Conservation (phyloP, 176 grass and related monocot species). For the Oryza longistaminata region DNA sequence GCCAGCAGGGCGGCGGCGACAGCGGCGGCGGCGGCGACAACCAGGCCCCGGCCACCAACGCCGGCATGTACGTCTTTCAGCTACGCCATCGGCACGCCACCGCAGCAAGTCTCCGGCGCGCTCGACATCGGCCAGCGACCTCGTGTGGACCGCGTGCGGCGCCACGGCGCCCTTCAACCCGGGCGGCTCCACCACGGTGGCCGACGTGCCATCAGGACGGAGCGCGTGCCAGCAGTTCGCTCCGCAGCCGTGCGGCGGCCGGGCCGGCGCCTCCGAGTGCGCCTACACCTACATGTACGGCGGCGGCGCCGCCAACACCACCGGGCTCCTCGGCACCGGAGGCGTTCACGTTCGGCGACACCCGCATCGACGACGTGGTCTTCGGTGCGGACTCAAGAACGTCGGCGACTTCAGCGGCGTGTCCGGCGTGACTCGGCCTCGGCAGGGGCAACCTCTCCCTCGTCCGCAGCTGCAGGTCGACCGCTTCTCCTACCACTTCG, state of each 20-base stretch:
- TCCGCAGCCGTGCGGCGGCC: not conserved
- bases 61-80: slow-evolving; percentile 12
- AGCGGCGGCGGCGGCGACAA: not conserved
- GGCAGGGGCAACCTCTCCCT: not conserved
- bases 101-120: not conserved
- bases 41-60: slow-evolving; percentile 10
- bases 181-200: not conserved
- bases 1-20: no score
- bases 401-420: not conserved
- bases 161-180: not conserved
- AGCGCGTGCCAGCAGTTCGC: not conserved
- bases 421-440: not conserved
- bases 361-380: not conserved
- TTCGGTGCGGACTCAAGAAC: not conserved
- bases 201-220: not conserved
- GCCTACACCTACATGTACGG: not conserved
- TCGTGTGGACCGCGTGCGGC: slow-evolving; percentile 1
- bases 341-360: not conserved
- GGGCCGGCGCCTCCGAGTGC: not conserved
- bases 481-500: not conserved
- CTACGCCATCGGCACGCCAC: not conserved
- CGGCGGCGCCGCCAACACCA: not conserved
- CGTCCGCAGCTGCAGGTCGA: not conserved
- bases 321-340: not conserved
- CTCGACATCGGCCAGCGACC: slow-evolving; percentile 26